Evolutionary conservation across 345 rosid species (phyloP).

Genomic region (Hirschfeldia incana): DNA sequence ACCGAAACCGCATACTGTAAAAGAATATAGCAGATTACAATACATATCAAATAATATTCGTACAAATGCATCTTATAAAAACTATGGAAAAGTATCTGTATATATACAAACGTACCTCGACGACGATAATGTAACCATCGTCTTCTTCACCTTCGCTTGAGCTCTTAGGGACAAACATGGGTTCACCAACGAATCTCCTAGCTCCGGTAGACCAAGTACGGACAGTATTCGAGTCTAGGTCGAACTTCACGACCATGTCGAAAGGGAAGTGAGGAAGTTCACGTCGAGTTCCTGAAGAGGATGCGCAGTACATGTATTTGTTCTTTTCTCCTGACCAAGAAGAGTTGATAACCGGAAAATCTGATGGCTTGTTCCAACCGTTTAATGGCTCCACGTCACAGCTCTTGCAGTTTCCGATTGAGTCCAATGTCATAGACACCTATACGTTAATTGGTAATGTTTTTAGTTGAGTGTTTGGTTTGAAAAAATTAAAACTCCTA

Average conservation of each 20-base stretch:
- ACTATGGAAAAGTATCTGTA: not conserved
- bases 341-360: slow-evolving; percentile 73
- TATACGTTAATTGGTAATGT: not conserved
- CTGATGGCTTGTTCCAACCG: slow-evolving; percentile 65
- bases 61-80: not conserved
- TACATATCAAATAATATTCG: not conserved
- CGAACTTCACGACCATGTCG: slow-evolving; percentile 72
- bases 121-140: slow-evolving; percentile 75
- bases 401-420: slow-evolving; percentile 46
- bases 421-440: slow-evolving; percentile 61
- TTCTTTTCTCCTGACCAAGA: slow-evolving; percentile 58
- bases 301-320: slow-evolving; percentile 53
- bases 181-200: slow-evolving; percentile 85
- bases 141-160: slow-evolving; percentile 37
- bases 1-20: slow-evolving; percentile 83
- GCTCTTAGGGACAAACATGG: slow-evolving; percentile 63
- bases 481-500: no score
- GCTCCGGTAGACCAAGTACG: slow-evolving; percentile 62
- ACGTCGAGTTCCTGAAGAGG: slow-evolving; percentile 67
- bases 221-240: slow-evolving; percentile 35
- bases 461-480: not conserved
- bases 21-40: not conserved
- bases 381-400: slow-evolving; percentile 55
- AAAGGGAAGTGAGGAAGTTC: slow-evolving; percentile 80
- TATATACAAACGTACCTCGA: slow-evolving; percentile 55